Evolutionary conservation across 2,329 filamentous ascomycete genomes (phyloP), one percentile per base, ranked within the genome.

Genomic region (Aureobasidium sp.): DNA sequence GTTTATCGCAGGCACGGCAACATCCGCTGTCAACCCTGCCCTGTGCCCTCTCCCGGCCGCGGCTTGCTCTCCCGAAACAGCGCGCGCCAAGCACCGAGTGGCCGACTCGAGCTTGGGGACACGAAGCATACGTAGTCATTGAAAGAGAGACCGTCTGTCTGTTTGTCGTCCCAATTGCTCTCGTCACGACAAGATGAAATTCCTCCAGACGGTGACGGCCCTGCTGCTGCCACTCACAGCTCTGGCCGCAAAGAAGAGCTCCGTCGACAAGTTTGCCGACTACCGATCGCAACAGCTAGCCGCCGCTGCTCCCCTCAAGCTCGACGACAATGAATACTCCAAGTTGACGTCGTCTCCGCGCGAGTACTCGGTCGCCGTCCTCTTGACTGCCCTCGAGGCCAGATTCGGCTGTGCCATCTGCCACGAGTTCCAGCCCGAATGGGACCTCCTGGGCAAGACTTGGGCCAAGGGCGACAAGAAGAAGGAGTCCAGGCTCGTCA

Each of bases 381-480:
- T 99, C 15, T 79, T 99, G 67, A 99, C 94, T 1, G 94, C 94
- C 41, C 77, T 92, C 70, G 92, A 96, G 67, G 71, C 86, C 36
- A 85, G 90, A 63, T 97, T 90, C 72, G 90, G 89, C 64, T 99
- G 94, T 74, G 80, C 86, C 67, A 80, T 97, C 53, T 99, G 94
- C 75, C 84, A 86, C 58, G 90, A 96, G 59, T 96, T 99, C 75
- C 89, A 96, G 74, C 88, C 92, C 1, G 94, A 99, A 77, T 99
- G 91, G 89, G 89, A 95, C 61, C 76, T 97, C 60, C 78, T 99
- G 61, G 85, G 84, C 60, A 89, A 86, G 75, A 94, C 89, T 76
- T 99, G 94, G 94, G 81, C 82, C 65, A 91, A 89, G 74, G 91
- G 90, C 8, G 89, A 96, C 75, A 90, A 88, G 78, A 79, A 84